Evolutionary conservation across 164 flowering plant species (phyloP), one percentile per base, ranked within the genome.

Genomic region (Santalum album): DNA sequence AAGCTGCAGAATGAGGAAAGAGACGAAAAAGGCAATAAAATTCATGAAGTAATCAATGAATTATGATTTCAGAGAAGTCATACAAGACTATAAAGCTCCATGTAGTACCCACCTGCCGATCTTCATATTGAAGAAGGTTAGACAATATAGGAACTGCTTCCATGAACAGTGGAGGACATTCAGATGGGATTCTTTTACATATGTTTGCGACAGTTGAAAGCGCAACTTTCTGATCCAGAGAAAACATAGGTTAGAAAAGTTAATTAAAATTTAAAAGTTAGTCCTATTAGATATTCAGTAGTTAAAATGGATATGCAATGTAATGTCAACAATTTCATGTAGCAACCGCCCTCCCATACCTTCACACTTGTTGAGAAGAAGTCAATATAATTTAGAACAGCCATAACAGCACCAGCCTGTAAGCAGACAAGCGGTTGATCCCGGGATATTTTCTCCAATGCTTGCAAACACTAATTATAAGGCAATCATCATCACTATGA

Each of bases 91-190:
- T 5, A 53, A 49, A 54, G 22, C 16, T 39, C 12, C 6, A 52
- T 1, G 12, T 24, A 16, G 16, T 40, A 22, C 63, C 60, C 24
- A 86, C 98, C 94, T 82, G 84, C 22, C 52, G 66, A 71, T 94
- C 99, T 65, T 94, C 96, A 55, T 87, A 76, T 56, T 72, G 90
- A 40, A 94, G 90, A 75, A 90, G 83, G 69, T 79, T 77, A 69
- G 95, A 90, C 61, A 94, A 70, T 55, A 69, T 65, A 27, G 99
- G 97, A 63, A 87, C 79, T 29, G 99, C 95, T 53, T 79, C 97
- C 79, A 83, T 75, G 69, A 82, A 68, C 63, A 60, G 70, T 38
- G 82, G 48, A 35, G 80, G 62, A 57, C 71, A 57, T 53, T 82
- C 87, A 40, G 87, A 69, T 17, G 86, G 86, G 55, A 90, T 83